Evolutionary conservation across 1,284 basidiomycete species (phyloP), one percentile per base, ranked within the genome.

Genomic region (Singerocomus inundabilis): DNA sequence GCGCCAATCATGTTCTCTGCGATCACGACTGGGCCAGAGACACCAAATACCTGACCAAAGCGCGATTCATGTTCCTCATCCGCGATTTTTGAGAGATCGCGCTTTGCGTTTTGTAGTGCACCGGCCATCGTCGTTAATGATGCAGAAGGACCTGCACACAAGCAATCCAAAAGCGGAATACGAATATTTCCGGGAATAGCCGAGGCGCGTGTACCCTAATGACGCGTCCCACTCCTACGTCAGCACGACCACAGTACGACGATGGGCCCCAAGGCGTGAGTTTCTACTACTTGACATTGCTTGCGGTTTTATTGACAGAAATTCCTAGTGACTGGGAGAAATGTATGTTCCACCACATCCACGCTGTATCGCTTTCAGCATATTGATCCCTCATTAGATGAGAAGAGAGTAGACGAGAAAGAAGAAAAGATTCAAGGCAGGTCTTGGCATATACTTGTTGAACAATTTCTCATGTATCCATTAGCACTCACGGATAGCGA

Each of bases 1-100:
- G 88, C 91, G 48, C 94, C 95, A 53, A 82, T 81, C 93, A 98
- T 96, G 72, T 93, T 93, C 78, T 96, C 93, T 54, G 94, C 94
- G 65, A 98, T 85, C 62, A 98, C 94, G 76, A 98, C 94, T 53
- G 94, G 94, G 46, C 94, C 94, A 40, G 94, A 98, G 35, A 98
- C 94, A 54, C 92, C 93, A 68, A 85, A 97, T 35, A 98, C 94
- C 58, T 89, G 84, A 51, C 94, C 94, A 63, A 93, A 93, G 63
- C 84, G 83, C 54, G 85, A 87, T 74, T 97, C 94, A 46, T 81
- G 80, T 59, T 96, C 88, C 72, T 97, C 93, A 79, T 97, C 89
- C 57, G 79, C 76, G 69, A 95, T 83, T 80, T 88, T 94, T 63
- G 82, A 80, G 53, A 95, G 82, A 71, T 92, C 79, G 69, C 80